These are phyloP conservation scores for Candida tetrigidarum DNA, from an alignment of 1,139 yeast species.

Conservation along the genomic window DNA sequence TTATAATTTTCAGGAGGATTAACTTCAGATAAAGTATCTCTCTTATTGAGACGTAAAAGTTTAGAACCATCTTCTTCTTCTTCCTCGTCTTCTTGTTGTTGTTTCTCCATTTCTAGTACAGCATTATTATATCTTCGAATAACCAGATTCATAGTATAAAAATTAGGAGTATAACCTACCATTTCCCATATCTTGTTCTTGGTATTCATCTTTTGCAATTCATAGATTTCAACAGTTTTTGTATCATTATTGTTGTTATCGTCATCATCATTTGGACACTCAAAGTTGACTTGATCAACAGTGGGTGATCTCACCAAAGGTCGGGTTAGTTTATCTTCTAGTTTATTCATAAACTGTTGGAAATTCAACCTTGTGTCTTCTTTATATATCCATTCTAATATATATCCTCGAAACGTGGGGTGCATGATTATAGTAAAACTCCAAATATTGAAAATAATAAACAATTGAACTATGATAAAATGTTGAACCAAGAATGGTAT, in stretches of 20 bases:
- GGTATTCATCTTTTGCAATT: slow-evolving; percentile 61
- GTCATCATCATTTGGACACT: too few relatives aligned
- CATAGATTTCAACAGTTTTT: slow-evolving; percentile 61
- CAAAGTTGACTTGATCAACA: slow-evolving; percentile 10
- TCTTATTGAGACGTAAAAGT: slow-evolving; percentile 16
- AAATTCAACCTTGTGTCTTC: slow-evolving; percentile 64
- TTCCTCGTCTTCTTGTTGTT: slow-evolving; percentile 20
- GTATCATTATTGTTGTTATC: slow-evolving; percentile 12
- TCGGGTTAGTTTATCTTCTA: slow-evolving; percentile 39
- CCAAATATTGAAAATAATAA: slow-evolving; percentile 56
- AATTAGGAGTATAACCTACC: slow-evolving; percentile 59
- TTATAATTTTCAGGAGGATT: slow-evolving; percentile 63
- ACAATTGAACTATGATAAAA: slow-evolving; percentile 34
- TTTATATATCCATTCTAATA: slow-evolving; percentile 51
- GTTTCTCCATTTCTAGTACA: slow-evolving; percentile 11
- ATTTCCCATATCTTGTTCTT: slow-evolving; percentile 60
- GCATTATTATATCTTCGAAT: slow-evolving; percentile 23
- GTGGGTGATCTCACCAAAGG: slow-evolving; percentile 3
- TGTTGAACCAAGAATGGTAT: slow-evolving; percentile 29
- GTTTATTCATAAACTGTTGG: slow-evolving; percentile 46
- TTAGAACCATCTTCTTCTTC: slow-evolving; percentile 6
- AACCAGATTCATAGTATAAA: slow-evolving; percentile 50
- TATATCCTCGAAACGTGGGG: slow-evolving; percentile 52
- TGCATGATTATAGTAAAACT: slow-evolving; percentile 48
- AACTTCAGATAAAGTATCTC: slow-evolving; percentile 35